Conservation (phyloP, 1,139 yeast species). For the Yamadazyma conglobata region DNA sequence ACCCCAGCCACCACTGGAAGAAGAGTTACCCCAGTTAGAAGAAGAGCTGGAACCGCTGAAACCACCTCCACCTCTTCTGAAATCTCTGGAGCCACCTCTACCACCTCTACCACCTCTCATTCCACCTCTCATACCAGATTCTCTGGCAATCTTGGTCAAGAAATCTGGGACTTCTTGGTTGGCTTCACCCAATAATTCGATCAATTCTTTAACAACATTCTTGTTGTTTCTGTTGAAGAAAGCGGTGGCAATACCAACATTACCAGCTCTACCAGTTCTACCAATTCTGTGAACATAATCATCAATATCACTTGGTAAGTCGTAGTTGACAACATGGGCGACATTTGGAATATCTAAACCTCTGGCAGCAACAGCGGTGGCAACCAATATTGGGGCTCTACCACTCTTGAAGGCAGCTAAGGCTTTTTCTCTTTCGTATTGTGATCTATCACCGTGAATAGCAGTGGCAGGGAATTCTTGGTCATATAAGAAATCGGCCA, state of each 20-base stretch:
- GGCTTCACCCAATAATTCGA: conserved; percentile 88
- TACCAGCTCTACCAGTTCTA: conserved; percentile 99
- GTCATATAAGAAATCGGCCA: conserved; percentile 86
- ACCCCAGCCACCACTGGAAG: conserved; percentile 20
- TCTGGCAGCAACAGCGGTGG: conserved; percentile 99
- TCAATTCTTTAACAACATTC: conserved; percentile 82
- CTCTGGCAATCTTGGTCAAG: conserved; percentile 77
- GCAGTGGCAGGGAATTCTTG: conserved; percentile 96
- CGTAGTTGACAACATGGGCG: conserved; percentile 95
- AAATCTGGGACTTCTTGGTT: conserved; percentile 96
- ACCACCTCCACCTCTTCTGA: conserved; percentile 47
- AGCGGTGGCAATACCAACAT: conserved; percentile 96
- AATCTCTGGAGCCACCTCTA: conserved; percentile 42
- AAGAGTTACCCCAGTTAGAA: conserved; percentile 23
- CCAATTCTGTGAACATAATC: conserved; percentile 99
- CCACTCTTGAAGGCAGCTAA: conserved; percentile 85
- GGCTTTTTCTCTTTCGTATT: conserved; percentile 97
- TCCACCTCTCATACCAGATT: conserved; percentile 54
- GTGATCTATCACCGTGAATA: conserved; percentile 98
- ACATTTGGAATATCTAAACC: conserved; percentile 99
- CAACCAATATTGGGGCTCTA: conserved; percentile 87
- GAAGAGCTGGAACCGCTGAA: conserved; percentile 26
- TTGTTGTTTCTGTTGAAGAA: conserved; percentile 95
- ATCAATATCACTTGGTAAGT: conserved; percentile 93
- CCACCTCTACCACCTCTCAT: conserved; percentile 24